Conservation (phyloP, 176 grass and related monocot genomes). For the Lolium rigidum region DNA sequence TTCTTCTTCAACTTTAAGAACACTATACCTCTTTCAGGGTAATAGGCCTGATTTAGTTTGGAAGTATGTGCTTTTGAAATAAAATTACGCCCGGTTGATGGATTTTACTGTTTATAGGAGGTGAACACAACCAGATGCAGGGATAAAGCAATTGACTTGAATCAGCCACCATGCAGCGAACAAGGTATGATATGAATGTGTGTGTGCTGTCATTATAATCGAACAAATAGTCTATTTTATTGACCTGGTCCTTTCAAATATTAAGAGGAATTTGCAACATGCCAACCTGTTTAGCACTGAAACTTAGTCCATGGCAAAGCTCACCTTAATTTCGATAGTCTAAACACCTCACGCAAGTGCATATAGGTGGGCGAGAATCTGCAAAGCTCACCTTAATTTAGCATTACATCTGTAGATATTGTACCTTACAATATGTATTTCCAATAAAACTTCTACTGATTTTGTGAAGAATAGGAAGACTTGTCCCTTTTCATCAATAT, state of each 20-base stretch:
- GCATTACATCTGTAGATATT: too few species aligned
- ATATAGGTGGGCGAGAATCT: not conserved
- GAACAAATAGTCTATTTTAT: not conserved
- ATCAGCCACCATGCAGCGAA: slow-evolving; percentile 28
- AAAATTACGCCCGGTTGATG: not conserved
- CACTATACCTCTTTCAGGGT: too few species aligned
- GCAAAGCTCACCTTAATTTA: too few species aligned
- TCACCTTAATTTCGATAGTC: slow-evolving; percentile 4
- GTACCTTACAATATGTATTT: too few species aligned
- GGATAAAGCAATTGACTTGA: slow-evolving; percentile 34
- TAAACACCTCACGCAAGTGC: slow-evolving; percentile 15
- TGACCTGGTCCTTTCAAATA: not conserved
- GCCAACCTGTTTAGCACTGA: not conserved
- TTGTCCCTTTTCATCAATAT: too few species aligned
- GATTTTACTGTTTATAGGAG: slow-evolving; percentile 20
- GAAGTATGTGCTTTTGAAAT: not conserved
- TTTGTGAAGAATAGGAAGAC: too few species aligned
- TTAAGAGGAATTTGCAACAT: not conserved
- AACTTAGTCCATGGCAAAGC: not conserved
- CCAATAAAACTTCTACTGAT: too few species aligned
- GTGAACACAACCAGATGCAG: slow-evolving; percentile 22
- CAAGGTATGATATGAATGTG: slow-evolving; percentile 30
- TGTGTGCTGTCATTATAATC: not conserved
- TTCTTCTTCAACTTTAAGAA: too few species aligned
- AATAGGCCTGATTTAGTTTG: too few species aligned